These are phyloP conservation scores for Candolleomyces efflorescens DNA, from an alignment of 768 basidiomycete genomes.

Conservation along the genomic window DNA sequence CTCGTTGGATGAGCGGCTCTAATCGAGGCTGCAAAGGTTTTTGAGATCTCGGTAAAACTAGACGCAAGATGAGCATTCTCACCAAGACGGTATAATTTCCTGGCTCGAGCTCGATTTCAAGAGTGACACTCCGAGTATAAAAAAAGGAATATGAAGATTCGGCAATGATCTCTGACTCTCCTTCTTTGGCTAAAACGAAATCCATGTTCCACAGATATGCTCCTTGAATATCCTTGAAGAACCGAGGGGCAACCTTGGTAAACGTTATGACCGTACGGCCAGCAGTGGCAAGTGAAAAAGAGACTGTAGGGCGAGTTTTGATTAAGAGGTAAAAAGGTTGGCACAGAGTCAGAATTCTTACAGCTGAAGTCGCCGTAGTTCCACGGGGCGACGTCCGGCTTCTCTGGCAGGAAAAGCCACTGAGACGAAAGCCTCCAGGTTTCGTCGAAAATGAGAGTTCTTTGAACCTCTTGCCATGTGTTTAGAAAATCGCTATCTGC, in stretches of 20 bases:
- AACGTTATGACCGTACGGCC: constrained; percentile 39
- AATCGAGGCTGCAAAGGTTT: constrained; percentile 4
- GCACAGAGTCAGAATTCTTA: constrained; percentile 17
- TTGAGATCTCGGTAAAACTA: constrained; percentile 17
- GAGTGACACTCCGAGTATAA: constrained; percentile 28
- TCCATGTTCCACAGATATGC: constrained; percentile 35
- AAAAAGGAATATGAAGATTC: constrained; percentile 22
- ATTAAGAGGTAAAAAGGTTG: neutral
- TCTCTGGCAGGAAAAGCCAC: constrained; percentile 34
- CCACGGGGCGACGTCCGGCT: constrained; percentile 35
- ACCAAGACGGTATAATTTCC: constrained; percentile 40
- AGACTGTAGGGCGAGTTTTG: neutral
- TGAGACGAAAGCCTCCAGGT: constrained; percentile 40
- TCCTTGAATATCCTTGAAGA: constrained; percentile 36
- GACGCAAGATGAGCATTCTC: constrained; percentile 4
- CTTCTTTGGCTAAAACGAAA: constrained; percentile 40
- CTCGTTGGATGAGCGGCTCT: neutral
- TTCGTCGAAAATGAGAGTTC: constrained; percentile 38
- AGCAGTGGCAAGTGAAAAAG: constrained; percentile 23
- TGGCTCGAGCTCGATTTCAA: constrained; percentile 31
- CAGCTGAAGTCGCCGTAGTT: constrained; percentile 45
- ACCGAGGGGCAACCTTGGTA: constrained; percentile 40
- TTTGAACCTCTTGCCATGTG: constrained; percentile 33
- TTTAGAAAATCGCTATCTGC: constrained; percentile 33
- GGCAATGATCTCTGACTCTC: constrained; percentile 22